Base-by-base conservation (phyloP, 768 basidiomycete species). In the Kwoniella dejecticola region DNA sequence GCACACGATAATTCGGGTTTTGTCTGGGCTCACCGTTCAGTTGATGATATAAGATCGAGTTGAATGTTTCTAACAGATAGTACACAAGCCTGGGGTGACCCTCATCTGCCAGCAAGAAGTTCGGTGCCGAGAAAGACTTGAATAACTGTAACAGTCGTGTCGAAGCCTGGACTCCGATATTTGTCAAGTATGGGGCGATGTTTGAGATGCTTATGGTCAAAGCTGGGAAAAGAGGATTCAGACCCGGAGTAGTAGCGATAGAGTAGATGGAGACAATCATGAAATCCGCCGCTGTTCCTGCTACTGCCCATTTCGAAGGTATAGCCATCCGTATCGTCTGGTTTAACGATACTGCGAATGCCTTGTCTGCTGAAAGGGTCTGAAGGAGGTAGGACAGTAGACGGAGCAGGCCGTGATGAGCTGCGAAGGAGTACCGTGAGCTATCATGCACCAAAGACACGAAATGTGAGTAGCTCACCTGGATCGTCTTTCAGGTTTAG, bases 1-100 rank as follows among this genome's bases (percentile, higher is more conserved):
- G n/a, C 15, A 44, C 15, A 0, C 12, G 12, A 12, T 5, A 5
- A 4, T 4, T 27, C 23, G 19, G 19, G 13, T 15, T 57, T 29
- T 3, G 27, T 8, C 29, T 4, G 0, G 13, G 52, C 71, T 56
- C 42, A 75, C 76, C 72, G 41, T 74, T 82, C 13, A 92, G 82
- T 66, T 91, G 86, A 69, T 89, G 83, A 40, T 88, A 83, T 50
- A 96, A 84, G 58, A 96, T 82, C 3, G 87, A 84, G 77, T 93
- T 96, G 82, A 99, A 92, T 1, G 88, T 85, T 76, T 99, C 96
- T 44, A 98, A 83, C 90, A 93, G 88, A 77, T 91, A 96, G 79
- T 90, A 98, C 30, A 97, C 83, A 29, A 97, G 80, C 63, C 96
- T 81, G 1, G 96, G 96, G 74, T 97, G 92, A 6, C 94, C 91